phyloP scores from a whole-genome alignment of 352 stramenopile species.

The Globisporangium emineosum region DNA sequence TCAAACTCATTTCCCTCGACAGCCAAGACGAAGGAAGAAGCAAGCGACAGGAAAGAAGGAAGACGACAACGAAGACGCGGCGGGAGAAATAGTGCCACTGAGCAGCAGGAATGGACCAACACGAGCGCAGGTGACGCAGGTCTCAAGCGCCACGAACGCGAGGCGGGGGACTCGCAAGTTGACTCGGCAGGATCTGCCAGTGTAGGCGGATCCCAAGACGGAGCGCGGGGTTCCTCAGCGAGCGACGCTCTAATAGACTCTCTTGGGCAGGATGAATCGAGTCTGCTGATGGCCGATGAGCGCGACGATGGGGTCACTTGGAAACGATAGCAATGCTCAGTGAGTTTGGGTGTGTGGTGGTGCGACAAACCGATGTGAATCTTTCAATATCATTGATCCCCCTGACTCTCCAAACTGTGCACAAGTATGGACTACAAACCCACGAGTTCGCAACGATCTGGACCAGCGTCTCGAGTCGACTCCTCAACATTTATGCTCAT shows the following conservation, averaged over 20 bases:
- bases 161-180: neutral
- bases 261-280: neutral
- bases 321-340: neutral
- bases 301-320: neutral
- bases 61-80: neutral
- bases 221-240: neutral
- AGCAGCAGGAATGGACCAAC: neutral
- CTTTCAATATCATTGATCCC: neutral
- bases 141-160: neutral
- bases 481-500: neutral
- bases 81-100: too few relatives aligned
- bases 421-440: too few relatives aligned
- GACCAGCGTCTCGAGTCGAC: neutral
- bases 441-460: conserved; percentile 3
- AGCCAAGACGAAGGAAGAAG: neutral
- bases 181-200: neutral
- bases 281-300: neutral
- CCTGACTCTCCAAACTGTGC: neutral
- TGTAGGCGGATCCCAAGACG: neutral
- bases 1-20: neutral
- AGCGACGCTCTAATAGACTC: neutral
- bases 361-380: neutral
- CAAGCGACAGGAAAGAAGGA: neutral
- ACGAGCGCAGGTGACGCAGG: neutral
- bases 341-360: neutral